Evolutionary conservation across 2,329 filamentous ascomycete genomes (phyloP).

Genomic region (Myriosclerotinia curreyana): DNA sequence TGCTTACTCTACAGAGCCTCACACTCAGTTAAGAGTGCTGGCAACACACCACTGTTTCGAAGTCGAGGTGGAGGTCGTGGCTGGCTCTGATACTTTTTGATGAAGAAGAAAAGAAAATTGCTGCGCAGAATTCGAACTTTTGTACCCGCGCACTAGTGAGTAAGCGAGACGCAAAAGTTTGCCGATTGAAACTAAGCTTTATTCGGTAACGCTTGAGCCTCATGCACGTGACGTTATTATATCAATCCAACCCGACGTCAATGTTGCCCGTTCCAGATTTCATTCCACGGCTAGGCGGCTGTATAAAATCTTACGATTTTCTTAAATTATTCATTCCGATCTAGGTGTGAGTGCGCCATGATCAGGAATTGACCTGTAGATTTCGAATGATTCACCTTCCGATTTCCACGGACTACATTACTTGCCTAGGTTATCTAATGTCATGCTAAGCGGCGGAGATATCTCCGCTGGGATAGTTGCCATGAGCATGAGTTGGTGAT

Average conservation of each 20-base stretch:
- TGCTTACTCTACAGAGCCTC: constrained; percentile 60
- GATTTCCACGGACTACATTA: no score
- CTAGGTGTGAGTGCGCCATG: neutral
- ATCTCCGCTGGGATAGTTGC: neutral
- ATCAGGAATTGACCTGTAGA: neutral
- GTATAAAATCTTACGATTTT: neutral
- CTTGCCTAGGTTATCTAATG: neutral
- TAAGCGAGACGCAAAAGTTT: constrained; percentile 2
- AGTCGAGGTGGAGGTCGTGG: constrained; percentile 64
- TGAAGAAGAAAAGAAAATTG: constrained; percentile 41
- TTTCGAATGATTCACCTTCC: neutral
- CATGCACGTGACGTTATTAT: neutral
- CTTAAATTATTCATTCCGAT: constrained; percentile 9
- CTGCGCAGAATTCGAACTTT: constrained; percentile 19
- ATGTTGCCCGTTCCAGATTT: neutral
- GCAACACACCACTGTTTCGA: constrained; percentile 64
- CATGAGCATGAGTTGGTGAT: neutral
- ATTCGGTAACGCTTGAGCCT: neutral
- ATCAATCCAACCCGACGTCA: no score
- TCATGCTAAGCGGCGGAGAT: neutral
- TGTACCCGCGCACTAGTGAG: constrained; percentile 18
- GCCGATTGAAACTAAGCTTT: neutral
- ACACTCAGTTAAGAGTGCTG: constrained; percentile 54
- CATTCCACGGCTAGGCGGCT: neutral
- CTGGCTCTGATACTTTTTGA: constrained; percentile 64